A percentile compares a stretch with the other conserved stretches of the same genome.
These are phyloP conservation scores for Parachlorella kessleri DNA, from an alignment of 139 green algal species.

Conservation along the genomic window DNA sequence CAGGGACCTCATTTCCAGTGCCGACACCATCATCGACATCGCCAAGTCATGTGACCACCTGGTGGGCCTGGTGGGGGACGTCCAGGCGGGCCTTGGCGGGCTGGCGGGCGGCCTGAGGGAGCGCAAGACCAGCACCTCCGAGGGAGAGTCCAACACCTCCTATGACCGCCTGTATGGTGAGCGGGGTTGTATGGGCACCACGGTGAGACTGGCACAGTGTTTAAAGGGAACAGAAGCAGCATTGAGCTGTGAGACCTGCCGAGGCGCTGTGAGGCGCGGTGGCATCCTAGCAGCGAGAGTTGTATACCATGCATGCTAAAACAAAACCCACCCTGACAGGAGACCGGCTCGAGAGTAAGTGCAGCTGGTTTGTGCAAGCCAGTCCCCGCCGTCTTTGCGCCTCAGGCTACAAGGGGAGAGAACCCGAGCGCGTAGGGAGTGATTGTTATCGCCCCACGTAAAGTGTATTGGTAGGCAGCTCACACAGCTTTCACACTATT, in stretches of 20 bases:
- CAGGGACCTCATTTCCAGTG: conserved; percentile 92
- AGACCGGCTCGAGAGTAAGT: no score
- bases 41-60: conserved; percentile 62
- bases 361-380: no score
- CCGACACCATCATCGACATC: conserved; percentile 91
- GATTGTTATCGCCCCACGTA: neutral
- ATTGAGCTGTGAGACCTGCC: no score
- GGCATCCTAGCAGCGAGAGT: no score
- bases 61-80: conserved; percentile 53
- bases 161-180: conserved; percentile 63
- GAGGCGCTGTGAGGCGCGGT: no score
- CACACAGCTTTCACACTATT: neutral
- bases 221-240: no score
- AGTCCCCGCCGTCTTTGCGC: no score
- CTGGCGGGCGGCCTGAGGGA: neutral
- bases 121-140: neutral
- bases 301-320: no score
- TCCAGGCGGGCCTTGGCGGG: conserved; percentile 48
- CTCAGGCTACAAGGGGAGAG: no score
- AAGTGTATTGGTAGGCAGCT: neutral
- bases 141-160: conserved; percentile 7
- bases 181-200: no score
- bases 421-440: neutral
- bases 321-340: no score
- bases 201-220: no score